Conservation (phyloP, 345 rosid species). For the Eucalyptus pauciflora region DNA sequence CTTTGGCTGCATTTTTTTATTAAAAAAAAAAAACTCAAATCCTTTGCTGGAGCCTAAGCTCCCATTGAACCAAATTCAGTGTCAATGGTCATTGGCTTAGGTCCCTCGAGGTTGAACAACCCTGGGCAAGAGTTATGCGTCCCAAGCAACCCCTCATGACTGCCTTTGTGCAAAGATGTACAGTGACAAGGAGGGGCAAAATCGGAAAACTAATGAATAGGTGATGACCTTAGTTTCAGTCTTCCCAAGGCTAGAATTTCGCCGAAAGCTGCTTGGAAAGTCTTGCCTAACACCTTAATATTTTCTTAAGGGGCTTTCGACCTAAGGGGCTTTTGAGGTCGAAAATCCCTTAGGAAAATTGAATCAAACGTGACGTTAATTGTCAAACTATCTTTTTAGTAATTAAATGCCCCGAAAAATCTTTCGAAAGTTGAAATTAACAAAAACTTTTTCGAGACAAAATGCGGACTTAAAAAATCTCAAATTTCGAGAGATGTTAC, state of each 20-base stretch:
- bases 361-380: rapidly evolving
- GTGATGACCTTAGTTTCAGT: rapidly evolving
- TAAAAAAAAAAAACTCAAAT: no score
- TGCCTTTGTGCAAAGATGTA: rapidly evolving
- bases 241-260: rapidly evolving
- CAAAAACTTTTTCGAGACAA: no score
- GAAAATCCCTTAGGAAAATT: rapidly evolving
- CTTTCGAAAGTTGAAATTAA: not conserved
- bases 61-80: no score
- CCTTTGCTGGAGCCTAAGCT: rapidly evolving
- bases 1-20: no score
- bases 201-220: rapidly evolving
- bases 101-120: rapidly evolving
- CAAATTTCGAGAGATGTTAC: not conserved
- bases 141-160: rapidly evolving
- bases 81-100: no score
- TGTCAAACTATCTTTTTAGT: not conserved
- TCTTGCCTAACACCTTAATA: no score
- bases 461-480: rapidly evolving
- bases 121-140: rapidly evolving
- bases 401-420: not conserved
- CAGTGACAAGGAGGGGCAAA: no score
- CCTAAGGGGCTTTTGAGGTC: rapidly evolving
- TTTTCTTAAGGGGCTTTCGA: no score
- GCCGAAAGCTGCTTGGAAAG: rapidly evolving